These are phyloP conservation scores for Drosera capensis DNA, from an alignment of 148 eudicot species.

Conservation along the genomic window DNA sequence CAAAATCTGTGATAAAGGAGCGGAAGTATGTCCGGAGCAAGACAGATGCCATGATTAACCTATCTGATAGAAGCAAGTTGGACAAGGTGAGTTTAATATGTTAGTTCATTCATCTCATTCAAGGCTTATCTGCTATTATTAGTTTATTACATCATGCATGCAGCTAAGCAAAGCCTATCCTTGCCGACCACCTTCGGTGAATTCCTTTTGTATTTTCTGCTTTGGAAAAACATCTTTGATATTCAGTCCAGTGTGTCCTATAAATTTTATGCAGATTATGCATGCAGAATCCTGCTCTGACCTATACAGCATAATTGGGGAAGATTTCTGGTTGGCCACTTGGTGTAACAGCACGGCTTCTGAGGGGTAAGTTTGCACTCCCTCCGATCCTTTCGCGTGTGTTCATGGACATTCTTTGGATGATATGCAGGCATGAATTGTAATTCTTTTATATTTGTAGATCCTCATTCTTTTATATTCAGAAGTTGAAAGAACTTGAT, in stretches of 20 bases:
- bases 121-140: neutral
- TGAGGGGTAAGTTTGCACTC: conserved; percentile 50
- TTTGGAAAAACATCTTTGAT: too few relatives aligned
- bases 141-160: too few relatives aligned
- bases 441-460: neutral
- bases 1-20: conserved; percentile 67
- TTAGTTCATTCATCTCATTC: neutral
- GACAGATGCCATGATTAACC: conserved; percentile 54
- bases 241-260: too few relatives aligned
- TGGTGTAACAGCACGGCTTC: conserved; percentile 71
- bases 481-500: conserved; percentile 7
- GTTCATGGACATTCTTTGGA: neutral
- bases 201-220: too few relatives aligned
- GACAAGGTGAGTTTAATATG: conserved; percentile 48
- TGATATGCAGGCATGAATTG: neutral
- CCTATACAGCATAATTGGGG: conserved; percentile 62
- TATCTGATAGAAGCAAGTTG: conserved; percentile 49
- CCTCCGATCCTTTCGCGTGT: neutral
- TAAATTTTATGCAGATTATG: conserved; percentile 39
- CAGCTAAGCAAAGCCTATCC: too few relatives aligned
- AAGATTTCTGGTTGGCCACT: conserved; percentile 94
- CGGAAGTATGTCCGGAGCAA: conserved; percentile 59
- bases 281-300: conserved; percentile 73
- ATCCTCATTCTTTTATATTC: neutral
- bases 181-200: too few relatives aligned